phyloP scores from a whole-genome alignment of 768 basidiomycete genomes.

The Gloeopeniophorella convolvens region DNA sequence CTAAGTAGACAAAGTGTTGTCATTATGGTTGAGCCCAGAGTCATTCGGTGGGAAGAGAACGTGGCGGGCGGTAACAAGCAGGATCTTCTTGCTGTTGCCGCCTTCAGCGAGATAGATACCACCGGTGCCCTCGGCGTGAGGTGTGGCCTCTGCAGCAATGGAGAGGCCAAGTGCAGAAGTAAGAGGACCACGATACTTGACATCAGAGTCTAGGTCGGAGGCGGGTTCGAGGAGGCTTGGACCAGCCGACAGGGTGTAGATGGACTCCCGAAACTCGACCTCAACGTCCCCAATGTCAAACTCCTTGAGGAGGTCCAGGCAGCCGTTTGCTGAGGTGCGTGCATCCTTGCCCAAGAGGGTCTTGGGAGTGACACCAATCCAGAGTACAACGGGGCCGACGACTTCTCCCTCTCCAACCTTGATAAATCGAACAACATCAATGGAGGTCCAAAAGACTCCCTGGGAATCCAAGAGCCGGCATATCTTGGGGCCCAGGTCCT shows the following conservation, averaged over 20 bases:
- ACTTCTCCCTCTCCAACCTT: background rate
- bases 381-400: background rate
- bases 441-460: background rate
- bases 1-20: no score
- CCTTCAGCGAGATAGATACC: conserved; percentile 31
- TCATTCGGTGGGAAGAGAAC: conserved; percentile 24
- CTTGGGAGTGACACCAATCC: background rate
- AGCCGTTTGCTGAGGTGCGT: background rate
- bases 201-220: background rate
- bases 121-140: conserved; percentile 25
- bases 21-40: conserved; percentile 25
- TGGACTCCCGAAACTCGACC: conserved; percentile 2
- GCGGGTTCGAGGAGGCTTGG: background rate
- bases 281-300: background rate
- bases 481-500: background rate
- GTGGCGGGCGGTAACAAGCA: conserved; percentile 30
- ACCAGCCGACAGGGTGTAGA: background rate
- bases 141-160: background rate
- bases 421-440: conserved; percentile 2
- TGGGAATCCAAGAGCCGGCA: background rate
- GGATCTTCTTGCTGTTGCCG: conserved; percentile 25
- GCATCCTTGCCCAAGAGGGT: background rate
- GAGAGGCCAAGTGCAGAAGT: background rate
- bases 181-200: background rate
- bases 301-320: background rate